phyloP scores from a whole-genome alignment of 1,284 basidiomycete genomes.

The Ceratobasidium sp. region DNA sequence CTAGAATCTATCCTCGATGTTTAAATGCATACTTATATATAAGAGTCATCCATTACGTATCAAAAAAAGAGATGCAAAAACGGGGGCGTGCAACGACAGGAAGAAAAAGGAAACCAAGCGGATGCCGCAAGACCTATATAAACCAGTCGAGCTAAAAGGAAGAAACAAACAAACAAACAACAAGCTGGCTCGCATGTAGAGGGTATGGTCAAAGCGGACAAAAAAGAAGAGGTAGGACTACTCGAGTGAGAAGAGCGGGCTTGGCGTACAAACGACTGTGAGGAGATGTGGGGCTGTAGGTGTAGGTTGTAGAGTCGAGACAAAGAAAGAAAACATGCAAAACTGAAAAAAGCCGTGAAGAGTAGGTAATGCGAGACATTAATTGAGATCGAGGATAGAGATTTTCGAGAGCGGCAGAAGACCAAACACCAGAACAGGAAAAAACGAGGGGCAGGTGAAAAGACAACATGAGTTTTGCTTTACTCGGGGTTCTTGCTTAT shows the following conservation, averaged over 20 bases:
- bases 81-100: not conserved
- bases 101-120: not conserved
- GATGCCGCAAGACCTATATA: slow-evolving; percentile 12
- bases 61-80: slow-evolving; percentile 8
- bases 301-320: not conserved
- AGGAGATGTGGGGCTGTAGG: not conserved
- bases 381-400: slow-evolving; percentile 21
- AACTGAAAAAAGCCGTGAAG: not conserved
- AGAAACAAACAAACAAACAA: not conserved
- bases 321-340: slow-evolving; percentile 15
- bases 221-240: not conserved
- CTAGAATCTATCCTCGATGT: slow-evolving; percentile 21
- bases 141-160: not conserved
- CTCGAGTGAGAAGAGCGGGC: not conserved
- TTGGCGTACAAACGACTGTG: slow-evolving; percentile 15
- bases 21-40: slow-evolving; percentile 45
- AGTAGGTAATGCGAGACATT: slow-evolving; percentile 11
- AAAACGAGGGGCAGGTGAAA: not conserved
- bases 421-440: not conserved
- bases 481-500: not conserved
- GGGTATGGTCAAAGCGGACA: slow-evolving; percentile 24
- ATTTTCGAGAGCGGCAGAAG: not conserved
- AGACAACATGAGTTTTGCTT: not conserved
- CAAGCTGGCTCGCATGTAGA: slow-evolving; percentile 24
- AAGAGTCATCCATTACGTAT: slow-evolving; percentile 33